Conservation (phyloP, 106 monocot species). For the Dendrobium officinale region DNA sequence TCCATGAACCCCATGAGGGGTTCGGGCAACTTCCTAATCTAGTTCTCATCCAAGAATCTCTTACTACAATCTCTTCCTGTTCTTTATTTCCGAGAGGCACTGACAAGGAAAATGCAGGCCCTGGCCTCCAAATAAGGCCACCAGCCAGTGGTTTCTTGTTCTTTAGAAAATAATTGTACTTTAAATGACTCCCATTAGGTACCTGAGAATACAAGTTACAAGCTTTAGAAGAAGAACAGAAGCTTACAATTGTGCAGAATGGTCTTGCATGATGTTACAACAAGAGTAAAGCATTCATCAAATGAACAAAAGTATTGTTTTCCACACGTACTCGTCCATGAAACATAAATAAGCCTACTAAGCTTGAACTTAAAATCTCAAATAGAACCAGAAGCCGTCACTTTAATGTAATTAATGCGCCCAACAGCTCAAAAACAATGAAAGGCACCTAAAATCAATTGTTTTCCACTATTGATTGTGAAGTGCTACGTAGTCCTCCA, state of each 20-base stretch:
- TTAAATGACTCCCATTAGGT: conserved; percentile 71
- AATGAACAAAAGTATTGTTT: conserved; percentile 5
- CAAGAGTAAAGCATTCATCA: not conserved
- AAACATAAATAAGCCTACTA: not conserved
- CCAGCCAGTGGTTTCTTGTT: conserved; percentile 17
- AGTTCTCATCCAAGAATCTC: conserved; percentile 77
- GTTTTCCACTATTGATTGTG: not conserved
- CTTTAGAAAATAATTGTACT: conserved; percentile 73
- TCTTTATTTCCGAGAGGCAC: conserved; percentile 38
- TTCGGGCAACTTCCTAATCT: conserved; percentile 19
- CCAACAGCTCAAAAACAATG: not conserved
- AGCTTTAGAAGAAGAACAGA: not conserved
- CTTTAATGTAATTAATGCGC: not conserved
- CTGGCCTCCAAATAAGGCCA: conserved; percentile 60
- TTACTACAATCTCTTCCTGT: conserved; percentile 50
- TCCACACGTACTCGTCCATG: not conserved
- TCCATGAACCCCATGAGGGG: conserved; percentile 78
- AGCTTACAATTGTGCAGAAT: not conserved
- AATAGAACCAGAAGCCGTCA: not conserved
- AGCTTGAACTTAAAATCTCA: not conserved
- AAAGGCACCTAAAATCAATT: not conserved
- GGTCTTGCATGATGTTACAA: not conserved
- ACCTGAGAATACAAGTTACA: conserved; percentile 36
- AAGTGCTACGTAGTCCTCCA: not conserved
- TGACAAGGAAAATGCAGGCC: conserved; percentile 73